These are phyloP conservation scores for Geosmithia morbida DNA, from an alignment of 2,329 filamentous ascomycete genomes.

Conservation along the genomic window DNA sequence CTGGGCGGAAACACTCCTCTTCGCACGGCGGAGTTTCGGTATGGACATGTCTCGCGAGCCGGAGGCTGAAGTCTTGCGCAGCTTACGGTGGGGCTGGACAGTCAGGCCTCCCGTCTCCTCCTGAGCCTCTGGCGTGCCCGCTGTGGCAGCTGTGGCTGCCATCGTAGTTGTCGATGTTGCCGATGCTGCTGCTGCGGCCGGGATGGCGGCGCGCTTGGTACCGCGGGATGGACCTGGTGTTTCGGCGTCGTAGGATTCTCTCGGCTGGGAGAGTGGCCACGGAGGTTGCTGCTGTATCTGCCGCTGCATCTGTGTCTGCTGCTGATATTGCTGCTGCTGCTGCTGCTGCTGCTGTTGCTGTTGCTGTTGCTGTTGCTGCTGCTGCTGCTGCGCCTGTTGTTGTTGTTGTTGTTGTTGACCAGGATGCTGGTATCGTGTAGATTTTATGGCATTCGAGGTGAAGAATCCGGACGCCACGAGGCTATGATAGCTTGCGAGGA, in stretches of 20 bases:
- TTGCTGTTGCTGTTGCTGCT: slow-evolving; percentile 9
- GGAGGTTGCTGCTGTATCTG: slow-evolving; percentile 6
- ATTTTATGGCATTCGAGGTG: slow-evolving; percentile 40
- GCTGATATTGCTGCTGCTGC: slow-evolving; percentile 5
- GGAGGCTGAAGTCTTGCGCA: slow-evolving; percentile 31
- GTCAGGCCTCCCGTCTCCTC: too few relatives aligned
- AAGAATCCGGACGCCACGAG: slow-evolving; percentile 45
- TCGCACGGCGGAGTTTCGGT: slow-evolving; percentile 13
- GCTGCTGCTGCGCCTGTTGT: slow-evolving; percentile 4
- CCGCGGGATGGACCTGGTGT: slow-evolving; percentile 24
- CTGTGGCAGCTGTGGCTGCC: too few relatives aligned
- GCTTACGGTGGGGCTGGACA: slow-evolving; percentile 8
- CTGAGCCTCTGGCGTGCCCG: too few relatives aligned
- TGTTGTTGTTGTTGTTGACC: slow-evolving; percentile 6
- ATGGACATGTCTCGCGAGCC: slow-evolving; percentile 26
- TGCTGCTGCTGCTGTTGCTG: slow-evolving; percentile 13
- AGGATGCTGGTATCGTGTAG: slow-evolving; percentile 29
- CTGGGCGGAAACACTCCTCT: background rate
- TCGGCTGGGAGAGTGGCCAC: slow-evolving; percentile 5
- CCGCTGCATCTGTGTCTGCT: slow-evolving; percentile 11
- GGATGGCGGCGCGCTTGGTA: slow-evolving; percentile 27
- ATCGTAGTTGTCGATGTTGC: slow-evolving; percentile 13
- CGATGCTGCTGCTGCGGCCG: slow-evolving; percentile 12
- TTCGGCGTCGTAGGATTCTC: slow-evolving; percentile 1
- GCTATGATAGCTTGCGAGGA: slow-evolving; percentile 40